Evolutionary conservation across 2,329 filamentous ascomycete species (phyloP).

Genomic region (Alternaria ventricosa): DNA sequence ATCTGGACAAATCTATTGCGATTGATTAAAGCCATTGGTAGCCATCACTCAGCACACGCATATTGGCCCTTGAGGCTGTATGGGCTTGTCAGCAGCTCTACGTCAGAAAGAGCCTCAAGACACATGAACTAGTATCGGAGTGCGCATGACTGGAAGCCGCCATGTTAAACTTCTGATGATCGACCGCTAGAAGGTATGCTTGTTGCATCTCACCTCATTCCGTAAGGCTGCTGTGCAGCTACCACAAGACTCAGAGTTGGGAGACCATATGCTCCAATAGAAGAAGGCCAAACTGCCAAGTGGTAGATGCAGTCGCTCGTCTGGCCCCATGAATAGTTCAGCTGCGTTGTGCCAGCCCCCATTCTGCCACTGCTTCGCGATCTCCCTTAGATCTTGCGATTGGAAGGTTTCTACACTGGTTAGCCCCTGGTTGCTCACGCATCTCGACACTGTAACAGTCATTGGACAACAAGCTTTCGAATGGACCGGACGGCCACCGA

Average conservation of each 20-base stretch:
- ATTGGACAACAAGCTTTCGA: not conserved
- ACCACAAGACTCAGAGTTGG: not conserved
- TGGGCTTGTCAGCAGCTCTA: constrained; percentile 10
- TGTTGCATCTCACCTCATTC: constrained; percentile 20
- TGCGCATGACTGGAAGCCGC: constrained; percentile 11
- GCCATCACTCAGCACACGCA: not conserved
- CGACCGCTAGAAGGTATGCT: constrained; percentile 27
- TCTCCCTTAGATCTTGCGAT: constrained; percentile 59
- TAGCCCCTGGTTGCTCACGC: not conserved
- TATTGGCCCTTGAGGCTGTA: constrained; percentile 16
- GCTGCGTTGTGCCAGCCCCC: constrained; percentile 54
- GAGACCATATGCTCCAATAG: not conserved
- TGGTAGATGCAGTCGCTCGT: not conserved
- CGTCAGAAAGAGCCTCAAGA: constrained; percentile 9
- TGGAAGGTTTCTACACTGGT: constrained; percentile 68
- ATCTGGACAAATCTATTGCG: not conserved
- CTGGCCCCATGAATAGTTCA: not conserved
- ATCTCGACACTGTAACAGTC: not conserved
- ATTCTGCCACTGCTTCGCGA: constrained; percentile 97
- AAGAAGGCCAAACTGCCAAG: not conserved
- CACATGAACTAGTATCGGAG: not conserved
- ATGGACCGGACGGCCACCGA: not conserved
- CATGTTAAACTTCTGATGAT: constrained; percentile 28
- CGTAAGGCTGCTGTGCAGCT: not conserved
- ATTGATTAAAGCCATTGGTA: not conserved